phyloP scores from a whole-genome alignment of 331 rosid species.

The Acacia pycnantha region DNA sequence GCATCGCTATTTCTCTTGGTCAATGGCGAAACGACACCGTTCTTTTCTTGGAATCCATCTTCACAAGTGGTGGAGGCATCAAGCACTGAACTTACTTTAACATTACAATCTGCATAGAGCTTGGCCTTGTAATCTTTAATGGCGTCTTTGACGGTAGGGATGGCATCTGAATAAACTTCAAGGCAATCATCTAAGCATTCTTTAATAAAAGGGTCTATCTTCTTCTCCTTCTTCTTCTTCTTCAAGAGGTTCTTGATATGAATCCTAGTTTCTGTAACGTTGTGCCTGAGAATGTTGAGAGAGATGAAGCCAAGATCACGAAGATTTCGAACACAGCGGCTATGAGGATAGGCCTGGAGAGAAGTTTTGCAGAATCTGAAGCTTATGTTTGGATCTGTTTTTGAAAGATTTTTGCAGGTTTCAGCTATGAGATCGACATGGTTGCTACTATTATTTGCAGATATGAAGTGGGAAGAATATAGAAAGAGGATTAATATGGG shows the following conservation, averaged over 20 bases:
- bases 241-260: constrained; percentile 34
- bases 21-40: constrained; percentile 46
- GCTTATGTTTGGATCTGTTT: constrained; percentile 57
- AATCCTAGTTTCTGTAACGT: constrained; percentile 44
- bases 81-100: constrained; percentile 50
- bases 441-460: background rate
- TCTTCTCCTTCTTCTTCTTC: constrained; percentile 35
- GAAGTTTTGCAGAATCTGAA: constrained; percentile 64
- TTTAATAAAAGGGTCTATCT: constrained; percentile 16
- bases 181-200: constrained; percentile 60
- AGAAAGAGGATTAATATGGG: background rate
- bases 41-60: constrained; percentile 65
- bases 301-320: constrained; percentile 52
- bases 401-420: constrained; percentile 55
- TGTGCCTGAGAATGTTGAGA: constrained; percentile 40
- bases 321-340: constrained; percentile 34
- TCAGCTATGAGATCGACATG: constrained; percentile 41
- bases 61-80: constrained; percentile 75
- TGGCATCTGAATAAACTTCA: constrained; percentile 54
- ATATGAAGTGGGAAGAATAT: constrained; percentile 5
- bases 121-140: constrained; percentile 43
- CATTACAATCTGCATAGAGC: constrained; percentile 46
- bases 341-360: constrained; percentile 38
- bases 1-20: constrained; percentile 50
- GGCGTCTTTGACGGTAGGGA: constrained; percentile 39